Conservation (phyloP, 495 filamentous ascomycete genomes). For the Delitschia confertaspora region DNA sequence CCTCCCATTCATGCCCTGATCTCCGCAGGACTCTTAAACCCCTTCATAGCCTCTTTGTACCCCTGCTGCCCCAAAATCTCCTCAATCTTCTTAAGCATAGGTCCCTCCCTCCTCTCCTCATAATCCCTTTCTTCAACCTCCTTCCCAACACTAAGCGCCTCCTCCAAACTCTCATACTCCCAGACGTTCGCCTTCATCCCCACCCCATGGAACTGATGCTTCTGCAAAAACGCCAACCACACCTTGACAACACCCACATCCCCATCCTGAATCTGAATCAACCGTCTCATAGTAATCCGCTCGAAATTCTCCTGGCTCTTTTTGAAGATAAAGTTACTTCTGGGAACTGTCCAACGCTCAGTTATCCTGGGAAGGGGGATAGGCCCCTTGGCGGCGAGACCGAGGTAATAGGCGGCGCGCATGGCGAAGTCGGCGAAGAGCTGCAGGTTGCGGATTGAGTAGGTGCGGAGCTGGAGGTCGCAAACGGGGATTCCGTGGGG, state of each 20-base stretch:
- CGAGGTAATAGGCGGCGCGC: slow-evolving; percentile 87
- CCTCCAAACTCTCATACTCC: slow-evolving; percentile 61
- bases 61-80: slow-evolving; percentile 24
- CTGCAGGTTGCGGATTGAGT: slow-evolving; percentile 80
- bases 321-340: slow-evolving; percentile 84
- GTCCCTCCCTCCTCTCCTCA: slow-evolving; percentile 21
- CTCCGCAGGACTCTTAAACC: slow-evolving; percentile 13
- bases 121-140: slow-evolving; percentile 26
- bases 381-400: slow-evolving; percentile 77
- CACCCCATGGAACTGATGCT: slow-evolving; percentile 84
- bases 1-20: background rate
- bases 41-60: slow-evolving; percentile 30
- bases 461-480: slow-evolving; percentile 88
- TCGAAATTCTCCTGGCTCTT: slow-evolving; percentile 98
- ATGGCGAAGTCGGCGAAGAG: slow-evolving; percentile 94
- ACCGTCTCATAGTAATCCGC: slow-evolving; percentile 70
- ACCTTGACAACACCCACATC: slow-evolving; percentile 77
- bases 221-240: slow-evolving; percentile 86
- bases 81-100: slow-evolving; percentile 28
- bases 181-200: slow-evolving; percentile 99
- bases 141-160: slow-evolving; percentile 29
- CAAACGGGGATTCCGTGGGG: slow-evolving; percentile 72
- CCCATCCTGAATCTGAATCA: slow-evolving; percentile 92
- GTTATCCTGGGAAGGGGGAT: slow-evolving; percentile 78
- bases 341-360: slow-evolving; percentile 91